Percentiles rank a stretch among this genome's conserved stretches.
Conservation (phyloP, 2,329 filamentous ascomycete species). For the Alternaria ventricosa region DNA sequence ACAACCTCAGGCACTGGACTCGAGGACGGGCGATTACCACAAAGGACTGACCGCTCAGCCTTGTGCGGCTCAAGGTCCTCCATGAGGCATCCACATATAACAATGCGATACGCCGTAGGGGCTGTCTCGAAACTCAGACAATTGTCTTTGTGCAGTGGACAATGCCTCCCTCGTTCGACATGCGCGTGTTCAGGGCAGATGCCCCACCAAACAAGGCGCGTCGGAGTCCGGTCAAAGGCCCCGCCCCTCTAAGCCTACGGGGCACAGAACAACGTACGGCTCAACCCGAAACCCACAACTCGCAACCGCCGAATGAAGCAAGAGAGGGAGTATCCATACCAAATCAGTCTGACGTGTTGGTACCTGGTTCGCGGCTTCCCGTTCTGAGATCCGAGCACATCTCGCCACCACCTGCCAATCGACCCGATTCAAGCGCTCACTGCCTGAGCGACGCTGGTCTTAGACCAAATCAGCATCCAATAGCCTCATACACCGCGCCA, state of each 20-base stretch:
- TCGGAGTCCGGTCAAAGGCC: background rate
- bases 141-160: background rate
- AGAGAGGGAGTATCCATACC: background rate
- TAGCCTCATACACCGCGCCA: background rate
- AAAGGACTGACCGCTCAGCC: background rate
- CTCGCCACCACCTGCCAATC: background rate
- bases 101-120: background rate
- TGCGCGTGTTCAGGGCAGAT: background rate
- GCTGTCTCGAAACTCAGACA: background rate
- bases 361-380: background rate
- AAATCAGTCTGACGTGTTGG: background rate
- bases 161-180: background rate
- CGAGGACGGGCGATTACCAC: background rate
- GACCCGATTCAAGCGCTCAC: background rate
- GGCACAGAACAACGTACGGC: background rate
- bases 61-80: background rate
- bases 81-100: background rate
- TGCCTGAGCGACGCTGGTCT: background rate
- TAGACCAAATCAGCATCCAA: background rate
- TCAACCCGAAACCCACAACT: background rate
- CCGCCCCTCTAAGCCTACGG: background rate
- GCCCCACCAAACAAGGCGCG: background rate
- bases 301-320: background rate
- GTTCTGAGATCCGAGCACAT: background rate
- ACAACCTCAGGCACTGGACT: background rate